Evolutionary conservation across 148 eudicot species (phyloP), one percentile per base, ranked within the genome.

Genomic region (Heliosperma pusillum): DNA sequence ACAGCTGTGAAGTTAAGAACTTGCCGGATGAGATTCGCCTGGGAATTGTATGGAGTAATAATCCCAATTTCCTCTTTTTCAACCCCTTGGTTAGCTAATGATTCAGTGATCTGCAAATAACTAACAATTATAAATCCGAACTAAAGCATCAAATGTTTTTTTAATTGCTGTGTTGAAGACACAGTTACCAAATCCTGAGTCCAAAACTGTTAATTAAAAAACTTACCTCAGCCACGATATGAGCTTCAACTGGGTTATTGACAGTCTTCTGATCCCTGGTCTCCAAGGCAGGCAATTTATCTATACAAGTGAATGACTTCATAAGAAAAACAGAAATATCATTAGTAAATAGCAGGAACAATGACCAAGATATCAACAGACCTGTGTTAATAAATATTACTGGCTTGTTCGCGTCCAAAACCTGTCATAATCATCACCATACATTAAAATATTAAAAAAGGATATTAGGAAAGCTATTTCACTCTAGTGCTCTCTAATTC

Each of bases 371-470:
- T 70, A 42, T 70, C 40, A 59, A 78, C 79, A 79, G 50, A 92
- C 99, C 99, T 89, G 94, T 95, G 79, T 95, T 87, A 44, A 95
- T 86, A 88, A 94, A 89, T 79, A 91, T 80, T n/a, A 92, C 97
- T 29, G 93, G 89, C 66, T 81, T 86, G 69, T 84, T 76, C 77
- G 85, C 89, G 80, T 86, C 80, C 74, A 94, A 67, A 74, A 89
- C 96, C 98, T 94, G 88, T 68, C 80, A 72, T 47, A 5, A 19
- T 57, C 55, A 58, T 36, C 42, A 76, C 61, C 45, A 25, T 5
- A n/a, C 3, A 42, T 19, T 12, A 30, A 9, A 47, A 1, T 47
- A 47, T 47, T 47, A 45, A 45, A 45, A 0, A 47, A 47, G 53
- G 53, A 47, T 47, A 47, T 47, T 47, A 47, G 1, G 53, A 47